Conservation (phyloP, 176 grass and related monocot genomes). For the Triticum timopheevii region DNA sequence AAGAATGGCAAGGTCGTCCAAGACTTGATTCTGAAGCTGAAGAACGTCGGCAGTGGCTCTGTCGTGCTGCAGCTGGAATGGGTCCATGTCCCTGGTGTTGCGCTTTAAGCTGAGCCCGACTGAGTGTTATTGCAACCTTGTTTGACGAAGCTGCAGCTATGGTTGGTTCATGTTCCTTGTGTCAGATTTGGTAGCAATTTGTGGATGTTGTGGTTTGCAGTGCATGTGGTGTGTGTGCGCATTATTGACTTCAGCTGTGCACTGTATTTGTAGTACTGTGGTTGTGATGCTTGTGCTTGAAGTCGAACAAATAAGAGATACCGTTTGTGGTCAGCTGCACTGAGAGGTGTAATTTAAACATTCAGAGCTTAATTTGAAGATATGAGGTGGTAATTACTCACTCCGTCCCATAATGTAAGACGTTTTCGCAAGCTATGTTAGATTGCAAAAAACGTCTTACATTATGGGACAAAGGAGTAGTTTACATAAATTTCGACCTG, state of each 20-base stretch:
- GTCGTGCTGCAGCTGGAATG: constrained; percentile 79
- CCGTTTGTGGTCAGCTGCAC: neutral
- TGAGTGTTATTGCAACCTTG: neutral
- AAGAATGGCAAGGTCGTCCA: constrained; percentile 66
- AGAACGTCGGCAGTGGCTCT: constrained; percentile 60
- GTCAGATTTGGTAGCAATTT: constrained; percentile 8
- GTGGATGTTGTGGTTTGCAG: neutral
- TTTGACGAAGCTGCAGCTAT: constrained; percentile 3
- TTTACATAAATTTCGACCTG: no score
- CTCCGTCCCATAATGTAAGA: no score
- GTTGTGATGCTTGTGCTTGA: neutral
- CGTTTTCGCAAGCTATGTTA: no score
- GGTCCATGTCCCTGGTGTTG: constrained; percentile 58
- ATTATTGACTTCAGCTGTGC: neutral
- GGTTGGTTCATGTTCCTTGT: constrained; percentile 10
- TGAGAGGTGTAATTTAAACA: neutral
- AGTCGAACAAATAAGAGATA: constrained; percentile 27
- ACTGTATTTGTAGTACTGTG: constrained; percentile 21
- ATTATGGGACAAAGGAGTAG: no score
- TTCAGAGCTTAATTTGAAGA: no score
- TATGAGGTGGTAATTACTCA: no score
- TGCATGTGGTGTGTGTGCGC: neutral
- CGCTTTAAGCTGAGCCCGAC: constrained; percentile 16
- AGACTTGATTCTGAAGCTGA: constrained; percentile 70
- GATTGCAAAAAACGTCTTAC: no score